phyloP scores from a whole-genome alignment of 1,284 basidiomycete species.

The Rugosomyces carneus region DNA sequence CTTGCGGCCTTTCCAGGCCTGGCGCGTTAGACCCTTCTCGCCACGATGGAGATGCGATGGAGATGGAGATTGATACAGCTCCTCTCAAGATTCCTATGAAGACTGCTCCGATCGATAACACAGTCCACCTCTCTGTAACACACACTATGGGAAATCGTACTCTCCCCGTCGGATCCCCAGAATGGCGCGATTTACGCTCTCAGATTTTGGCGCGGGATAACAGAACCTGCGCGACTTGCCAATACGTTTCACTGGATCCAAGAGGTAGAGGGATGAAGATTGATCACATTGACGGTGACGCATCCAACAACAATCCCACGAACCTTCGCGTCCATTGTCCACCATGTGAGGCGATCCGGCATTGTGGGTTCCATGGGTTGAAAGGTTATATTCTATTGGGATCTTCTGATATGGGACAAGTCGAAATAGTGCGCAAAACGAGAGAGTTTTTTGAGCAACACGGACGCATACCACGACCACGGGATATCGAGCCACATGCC shows the following conservation, averaged over 20 bases:
- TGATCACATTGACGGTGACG: slow-evolving; percentile 8
- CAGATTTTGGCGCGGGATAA: slow-evolving; percentile 9
- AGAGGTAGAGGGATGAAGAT: slow-evolving; percentile 3
- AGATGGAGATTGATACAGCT: not conserved
- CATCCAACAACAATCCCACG: slow-evolving; percentile 4
- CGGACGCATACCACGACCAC: slow-evolving; percentile 7
- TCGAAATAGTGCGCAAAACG: slow-evolving; percentile 12
- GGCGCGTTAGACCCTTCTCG: not conserved
- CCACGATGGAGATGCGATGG: not conserved
- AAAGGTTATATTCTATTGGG: not conserved
- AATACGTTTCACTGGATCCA: slow-evolving; percentile 1
- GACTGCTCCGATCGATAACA: not conserved
- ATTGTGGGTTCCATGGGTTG: slow-evolving; percentile 6
- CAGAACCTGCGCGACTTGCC: slow-evolving; percentile 9
- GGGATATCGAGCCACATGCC: slow-evolving; percentile 7
- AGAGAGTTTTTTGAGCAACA: slow-evolving; percentile 6
- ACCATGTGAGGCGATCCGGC: slow-evolving; percentile 11
- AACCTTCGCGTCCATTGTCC: slow-evolving; percentile 9
- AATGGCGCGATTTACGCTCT: slow-evolving; percentile 5
- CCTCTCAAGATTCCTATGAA: not conserved
- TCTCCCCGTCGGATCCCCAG: not conserved
- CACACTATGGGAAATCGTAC: slow-evolving; percentile 2
- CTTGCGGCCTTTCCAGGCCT: not conserved
- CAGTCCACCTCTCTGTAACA: slow-evolving; percentile 8
- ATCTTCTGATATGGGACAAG: slow-evolving; percentile 9